Conservation (phyloP, 345 rosid genomes). For the Gossypium turneri region DNA sequence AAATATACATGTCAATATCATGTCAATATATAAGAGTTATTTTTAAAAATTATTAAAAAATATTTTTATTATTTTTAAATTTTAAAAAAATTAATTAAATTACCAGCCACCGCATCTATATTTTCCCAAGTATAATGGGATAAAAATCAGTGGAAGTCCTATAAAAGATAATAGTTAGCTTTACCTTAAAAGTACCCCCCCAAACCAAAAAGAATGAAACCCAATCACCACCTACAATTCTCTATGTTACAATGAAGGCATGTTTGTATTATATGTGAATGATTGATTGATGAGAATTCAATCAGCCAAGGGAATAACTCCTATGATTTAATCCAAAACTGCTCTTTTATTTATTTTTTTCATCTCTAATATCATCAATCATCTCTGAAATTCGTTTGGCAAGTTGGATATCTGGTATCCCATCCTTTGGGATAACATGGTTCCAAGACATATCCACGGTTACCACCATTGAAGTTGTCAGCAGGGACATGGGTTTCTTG, state of each 20-base stretch:
- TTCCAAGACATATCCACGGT: conserved; percentile 29
- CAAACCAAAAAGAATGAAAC: neutral
- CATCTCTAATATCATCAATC: conserved; percentile 31
- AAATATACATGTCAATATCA: no score
- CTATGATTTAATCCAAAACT: neutral
- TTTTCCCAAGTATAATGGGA: neutral
- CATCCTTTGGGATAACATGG: conserved; percentile 36
- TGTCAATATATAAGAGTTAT: no score
- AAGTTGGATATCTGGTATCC: conserved; percentile 32
- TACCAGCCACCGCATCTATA: no score
- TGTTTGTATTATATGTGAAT: conserved; percentile 2
- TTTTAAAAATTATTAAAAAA: no score
- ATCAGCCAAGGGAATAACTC: neutral
- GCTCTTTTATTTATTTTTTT: conserved; percentile 18
- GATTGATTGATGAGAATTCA: neutral
- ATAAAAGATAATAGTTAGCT: neutral
- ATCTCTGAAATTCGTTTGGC: conserved; percentile 34
- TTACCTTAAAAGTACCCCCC: neutral
- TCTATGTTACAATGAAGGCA: conserved; percentile 24
- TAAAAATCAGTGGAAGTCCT: neutral
- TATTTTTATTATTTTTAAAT: no score
- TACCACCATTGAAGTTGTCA: conserved; percentile 22
- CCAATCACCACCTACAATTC: conserved; percentile 16
- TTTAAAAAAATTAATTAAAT: no score
- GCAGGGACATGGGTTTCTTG: conserved; percentile 12